Percentiles rank a stretch among this genome's conserved stretches.
Conservation (phyloP, 306 rosid species). For the Datisca glomerata region DNA sequence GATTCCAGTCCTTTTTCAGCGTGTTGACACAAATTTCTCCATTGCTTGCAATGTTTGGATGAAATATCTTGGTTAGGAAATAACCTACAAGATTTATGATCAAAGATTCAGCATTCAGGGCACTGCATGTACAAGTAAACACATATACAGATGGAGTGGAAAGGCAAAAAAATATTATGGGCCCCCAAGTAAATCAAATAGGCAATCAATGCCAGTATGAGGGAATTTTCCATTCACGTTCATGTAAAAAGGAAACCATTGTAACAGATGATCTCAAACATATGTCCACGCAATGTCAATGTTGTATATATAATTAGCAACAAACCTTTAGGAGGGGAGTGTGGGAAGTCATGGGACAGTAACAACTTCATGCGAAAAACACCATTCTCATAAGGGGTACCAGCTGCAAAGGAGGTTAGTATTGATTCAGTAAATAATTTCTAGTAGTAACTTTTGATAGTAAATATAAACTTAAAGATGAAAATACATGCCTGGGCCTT, state of each 20-base stretch:
- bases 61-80: slow-evolving; percentile 91
- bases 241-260: no score
- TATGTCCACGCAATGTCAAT: no score
- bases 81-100: slow-evolving; percentile 37
- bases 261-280: no score
- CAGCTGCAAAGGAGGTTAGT: slow-evolving; percentile 47
- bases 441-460: no score
- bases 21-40: slow-evolving; percentile 99
- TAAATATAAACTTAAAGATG: slow-evolving; percentile 3
- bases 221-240: no score
- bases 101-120: no score
- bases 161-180: no score
- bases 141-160: no score
- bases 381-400: slow-evolving; percentile 95
- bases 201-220: no score
- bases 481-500: slow-evolving; percentile 81
- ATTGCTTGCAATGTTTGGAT: slow-evolving; percentile 76
- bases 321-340: slow-evolving; percentile 92
- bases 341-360: slow-evolving; percentile 75
- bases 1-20: slow-evolving; percentile 94
- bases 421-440: slow-evolving; percentile 10
- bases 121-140: no score
- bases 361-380: slow-evolving; percentile 90
- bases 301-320: no score
- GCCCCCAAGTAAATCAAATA: no score